Evolutionary conservation across 73 alveolate species (phyloP), one percentile per base, ranked within the genome.

Genomic region (Urostyla sp.): DNA sequence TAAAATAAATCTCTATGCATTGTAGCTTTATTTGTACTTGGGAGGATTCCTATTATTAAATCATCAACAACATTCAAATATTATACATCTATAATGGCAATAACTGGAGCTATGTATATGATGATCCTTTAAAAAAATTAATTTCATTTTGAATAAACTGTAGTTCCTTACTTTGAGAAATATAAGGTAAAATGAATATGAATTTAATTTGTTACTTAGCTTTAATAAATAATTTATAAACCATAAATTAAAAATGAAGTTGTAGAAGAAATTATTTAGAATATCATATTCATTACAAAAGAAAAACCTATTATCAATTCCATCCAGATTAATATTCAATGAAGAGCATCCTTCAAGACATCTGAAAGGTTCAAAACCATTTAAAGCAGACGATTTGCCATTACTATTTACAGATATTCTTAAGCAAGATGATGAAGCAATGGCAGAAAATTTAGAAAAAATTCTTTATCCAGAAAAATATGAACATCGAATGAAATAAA

Each of bases 101-200:
- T 63, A 3, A 84, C 53, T 3, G 6, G 10, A 15, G 45, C 58
- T 3, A 40, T 67, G 15, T 79, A 79, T 56, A 16, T 1, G 8
- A 1, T 50, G 16, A 23, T 79, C 3, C 10, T 48, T 18, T 21
- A 1, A 21, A 43, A 7, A 27, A 79, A 66, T 45, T 67, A 79
- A 35, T 20, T 49, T n/a, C 75, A 48, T 21, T 67, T 35, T 21
- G 82, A 79, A 18, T 26, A 46, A 26, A 61, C 67, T 10, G n/a
- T 23, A 6, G 32, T 76, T 11, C 90, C 90, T 20, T 79, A 79
- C 35, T 79, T 79, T 28, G 90, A 79, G 52, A 79, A 79, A 34
- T 79, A 79, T 50, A 49, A 37, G 37, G 84, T 79, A 28, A 61
- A 79, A 55, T 79, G 80, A 79, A 21, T 20, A 11, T 51, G n/a